Percentiles rank a stretch among this genome's conserved stretches.
Evolutionary conservation across 2,329 filamentous ascomycete genomes (phyloP).

Genomic region (Diplodia corticola): DNA sequence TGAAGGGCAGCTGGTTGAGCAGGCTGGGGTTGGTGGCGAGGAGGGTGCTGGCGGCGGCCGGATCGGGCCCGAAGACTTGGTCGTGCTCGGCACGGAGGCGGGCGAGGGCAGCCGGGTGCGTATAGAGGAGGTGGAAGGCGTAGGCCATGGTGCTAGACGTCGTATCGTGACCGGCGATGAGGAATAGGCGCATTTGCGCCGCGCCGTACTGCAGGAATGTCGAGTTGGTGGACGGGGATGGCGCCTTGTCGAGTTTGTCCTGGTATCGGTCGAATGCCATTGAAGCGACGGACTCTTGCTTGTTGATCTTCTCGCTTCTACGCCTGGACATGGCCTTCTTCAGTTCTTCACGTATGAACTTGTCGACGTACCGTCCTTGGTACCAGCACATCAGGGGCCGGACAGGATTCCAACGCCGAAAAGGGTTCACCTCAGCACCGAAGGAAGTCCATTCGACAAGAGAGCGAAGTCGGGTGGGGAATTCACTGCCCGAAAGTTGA

Average conservation of each 20-base stretch:
- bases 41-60: conserved; percentile 21
- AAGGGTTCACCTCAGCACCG: background rate
- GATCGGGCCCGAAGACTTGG: conserved; percentile 32
- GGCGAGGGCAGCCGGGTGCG: conserved; percentile 29
- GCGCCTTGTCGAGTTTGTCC: background rate
- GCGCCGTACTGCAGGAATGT: background rate
- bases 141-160: conserved; percentile 37
- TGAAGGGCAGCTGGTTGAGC: conserved; percentile 36
- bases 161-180: conserved; percentile 41
- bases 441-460: background rate
- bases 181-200: conserved; percentile 33
- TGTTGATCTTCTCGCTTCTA: background rate
- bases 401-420: background rate
- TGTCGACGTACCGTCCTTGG: background rate
- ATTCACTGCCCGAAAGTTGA: background rate
- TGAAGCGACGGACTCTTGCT: background rate
- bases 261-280: background rate
- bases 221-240: background rate
- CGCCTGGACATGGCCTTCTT: background rate
- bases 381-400: background rate
- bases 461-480: background rate
- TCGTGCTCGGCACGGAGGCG: conserved; percentile 35
- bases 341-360: background rate
- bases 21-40: conserved; percentile 29
- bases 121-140: conserved; percentile 32